phyloP scores from a whole-genome alignment of 257 asterid species.

The Coffea canephora region DNA sequence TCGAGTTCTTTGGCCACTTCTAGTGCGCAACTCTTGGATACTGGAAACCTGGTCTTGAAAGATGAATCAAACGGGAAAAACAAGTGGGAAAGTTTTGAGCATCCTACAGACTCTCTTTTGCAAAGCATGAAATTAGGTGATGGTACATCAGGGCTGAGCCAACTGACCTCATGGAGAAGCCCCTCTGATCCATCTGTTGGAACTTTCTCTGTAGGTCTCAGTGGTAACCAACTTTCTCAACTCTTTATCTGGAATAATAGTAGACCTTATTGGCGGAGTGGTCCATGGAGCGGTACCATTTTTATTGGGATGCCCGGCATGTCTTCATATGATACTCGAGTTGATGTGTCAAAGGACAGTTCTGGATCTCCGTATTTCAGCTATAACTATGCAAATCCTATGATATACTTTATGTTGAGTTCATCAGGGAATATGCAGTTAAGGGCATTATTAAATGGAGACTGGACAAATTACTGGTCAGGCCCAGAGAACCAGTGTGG shows the following conservation, averaged over 20 bases:
- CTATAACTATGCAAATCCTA: background rate
- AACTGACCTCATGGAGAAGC: conserved; percentile 43
- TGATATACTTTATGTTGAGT: conserved; percentile 18
- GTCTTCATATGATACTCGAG: background rate
- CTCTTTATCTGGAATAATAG: no score
- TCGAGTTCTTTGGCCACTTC: conserved; percentile 17
- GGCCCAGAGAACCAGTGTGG: background rate
- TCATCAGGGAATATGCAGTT: conserved; percentile 16
- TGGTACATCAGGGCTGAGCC: conserved; percentile 21
- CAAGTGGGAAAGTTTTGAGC: conserved; percentile 51
- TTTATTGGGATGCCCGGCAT: conserved; percentile 24
- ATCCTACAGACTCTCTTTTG: conserved; percentile 37
- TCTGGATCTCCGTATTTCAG: no score
- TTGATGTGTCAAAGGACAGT: no score
- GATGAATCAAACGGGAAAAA: conserved; percentile 25
- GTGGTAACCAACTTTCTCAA: no score
- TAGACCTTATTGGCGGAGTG: conserved; percentile 3
- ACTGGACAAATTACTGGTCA: conserved; percentile 16
- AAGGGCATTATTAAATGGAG: no score
- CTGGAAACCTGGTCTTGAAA: conserved; percentile 2
- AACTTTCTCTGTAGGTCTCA: no score
- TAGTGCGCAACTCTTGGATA: conserved; percentile 38
- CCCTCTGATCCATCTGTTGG: conserved; percentile 35
- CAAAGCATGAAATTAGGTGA: conserved; percentile 41
- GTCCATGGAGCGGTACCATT: conserved; percentile 32